Conservation (phyloP, 1,139 yeast species). For the Starmera stellimalicola region DNA sequence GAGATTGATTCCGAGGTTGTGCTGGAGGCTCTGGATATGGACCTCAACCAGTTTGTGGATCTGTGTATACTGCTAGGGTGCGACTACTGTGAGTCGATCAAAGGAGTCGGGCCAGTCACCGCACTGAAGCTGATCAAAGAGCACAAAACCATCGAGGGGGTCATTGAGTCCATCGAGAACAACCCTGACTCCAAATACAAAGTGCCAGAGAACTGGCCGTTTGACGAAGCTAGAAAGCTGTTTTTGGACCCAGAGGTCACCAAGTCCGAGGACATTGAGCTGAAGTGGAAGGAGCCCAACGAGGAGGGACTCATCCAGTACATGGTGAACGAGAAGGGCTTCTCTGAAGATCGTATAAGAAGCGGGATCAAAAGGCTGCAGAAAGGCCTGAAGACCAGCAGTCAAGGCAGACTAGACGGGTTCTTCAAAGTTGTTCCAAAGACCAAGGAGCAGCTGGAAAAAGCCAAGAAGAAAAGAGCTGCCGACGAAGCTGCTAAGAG, state of each 20-base stretch:
- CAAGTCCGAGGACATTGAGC: slow-evolving; percentile 46
- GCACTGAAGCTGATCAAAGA: slow-evolving; percentile 84
- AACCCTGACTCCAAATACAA: slow-evolving; percentile 61
- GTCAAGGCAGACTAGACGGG: slow-evolving; percentile 89
- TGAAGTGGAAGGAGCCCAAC: slow-evolving; percentile 51
- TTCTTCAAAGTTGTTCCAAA: slow-evolving; percentile 71
- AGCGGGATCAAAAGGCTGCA: slow-evolving; percentile 79
- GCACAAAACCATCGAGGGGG: slow-evolving; percentile 69
- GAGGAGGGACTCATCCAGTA: slow-evolving; percentile 27
- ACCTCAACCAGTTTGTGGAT: slow-evolving; percentile 71
- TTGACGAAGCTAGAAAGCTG: slow-evolving; percentile 73
- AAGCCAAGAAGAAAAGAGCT: slow-evolving; percentile 30
- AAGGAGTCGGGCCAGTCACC: slow-evolving; percentile 93
- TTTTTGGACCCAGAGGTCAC: slow-evolving; percentile 75
- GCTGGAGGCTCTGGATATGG: slow-evolving; percentile 66
- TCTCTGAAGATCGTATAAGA: slow-evolving; percentile 84
- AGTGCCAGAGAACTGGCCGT: slow-evolving; percentile 95
- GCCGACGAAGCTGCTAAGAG: slow-evolving; percentile 27
- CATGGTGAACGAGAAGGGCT: slow-evolving; percentile 44
- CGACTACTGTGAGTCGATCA: slow-evolving; percentile 92
- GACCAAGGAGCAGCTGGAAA: slow-evolving; percentile 30
- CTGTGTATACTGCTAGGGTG: slow-evolving; percentile 90
- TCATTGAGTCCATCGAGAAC: slow-evolving; percentile 54
- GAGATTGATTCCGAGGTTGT: slow-evolving; percentile 68
- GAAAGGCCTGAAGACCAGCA: slow-evolving; percentile 76